Percentiles rank a stretch among this genome's conserved stretches.
These are phyloP conservation scores for Phyllostachys edulis DNA, from an alignment of 176 grass and related monocot genomes.

Conservation along the genomic window DNA sequence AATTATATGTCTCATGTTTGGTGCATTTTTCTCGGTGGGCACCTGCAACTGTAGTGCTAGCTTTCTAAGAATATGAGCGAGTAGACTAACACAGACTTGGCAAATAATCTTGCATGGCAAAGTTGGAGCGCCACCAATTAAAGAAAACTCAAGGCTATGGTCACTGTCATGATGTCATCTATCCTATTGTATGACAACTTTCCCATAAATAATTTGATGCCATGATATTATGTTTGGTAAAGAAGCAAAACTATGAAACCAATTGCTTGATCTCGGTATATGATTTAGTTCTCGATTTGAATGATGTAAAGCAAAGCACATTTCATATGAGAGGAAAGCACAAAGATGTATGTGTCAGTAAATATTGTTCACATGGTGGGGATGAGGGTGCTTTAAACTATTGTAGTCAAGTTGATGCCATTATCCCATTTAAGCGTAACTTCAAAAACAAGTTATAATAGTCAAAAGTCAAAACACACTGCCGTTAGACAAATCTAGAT, in stretches of 20 bases:
- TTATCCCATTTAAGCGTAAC: no score
- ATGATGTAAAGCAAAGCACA: not conserved
- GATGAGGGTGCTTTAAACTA: no score
- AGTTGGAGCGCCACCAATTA: not conserved
- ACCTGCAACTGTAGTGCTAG: not conserved
- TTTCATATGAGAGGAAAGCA: not conserved
- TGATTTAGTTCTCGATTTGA: not conserved
- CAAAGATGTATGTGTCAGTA: not conserved
- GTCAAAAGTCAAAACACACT: no score
- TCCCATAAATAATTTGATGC: conserved; percentile 8
- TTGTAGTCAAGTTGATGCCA: no score
- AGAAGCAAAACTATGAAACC: not conserved
- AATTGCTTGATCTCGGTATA: not conserved
- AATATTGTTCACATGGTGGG: not conserved
- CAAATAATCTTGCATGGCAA: not conserved
- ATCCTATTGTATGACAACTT: not conserved
- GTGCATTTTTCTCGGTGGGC: not conserved
- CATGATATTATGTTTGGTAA: conserved; percentile 2
- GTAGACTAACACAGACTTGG: not conserved
- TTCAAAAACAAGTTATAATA: no score
- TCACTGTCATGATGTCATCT: not conserved
- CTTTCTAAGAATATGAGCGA: not conserved
- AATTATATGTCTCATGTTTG: not conserved
- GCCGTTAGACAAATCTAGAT: no score
- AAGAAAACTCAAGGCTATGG: conserved; percentile 1